These are phyloP conservation scores for Lactifluus subvellereus DNA, from an alignment of 768 basidiomycete genomes.

Conservation along the genomic window DNA sequence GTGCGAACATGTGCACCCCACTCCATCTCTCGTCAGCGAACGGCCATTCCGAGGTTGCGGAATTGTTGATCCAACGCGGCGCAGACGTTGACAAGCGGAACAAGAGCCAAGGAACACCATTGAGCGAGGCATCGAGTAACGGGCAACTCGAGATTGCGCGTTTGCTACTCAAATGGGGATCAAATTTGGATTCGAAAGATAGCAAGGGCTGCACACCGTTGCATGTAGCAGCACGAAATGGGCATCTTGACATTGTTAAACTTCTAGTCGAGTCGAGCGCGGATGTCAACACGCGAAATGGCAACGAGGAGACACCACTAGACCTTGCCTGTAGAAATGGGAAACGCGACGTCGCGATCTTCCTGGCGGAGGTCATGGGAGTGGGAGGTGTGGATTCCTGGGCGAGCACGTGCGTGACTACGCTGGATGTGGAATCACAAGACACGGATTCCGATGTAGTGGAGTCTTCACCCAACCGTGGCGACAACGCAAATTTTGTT, in stretches of 20 bases:
- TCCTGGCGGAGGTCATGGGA: background rate
- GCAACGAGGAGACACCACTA: background rate
- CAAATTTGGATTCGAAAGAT: background rate
- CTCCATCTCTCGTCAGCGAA: background rate
- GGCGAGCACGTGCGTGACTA: background rate
- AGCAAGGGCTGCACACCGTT: background rate
- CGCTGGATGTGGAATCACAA: background rate
- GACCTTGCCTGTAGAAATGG: background rate
- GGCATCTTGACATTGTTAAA: background rate
- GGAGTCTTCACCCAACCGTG: too few species aligned
- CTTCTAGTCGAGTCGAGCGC: background rate
- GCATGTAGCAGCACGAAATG: background rate
- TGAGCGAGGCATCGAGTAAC: background rate
- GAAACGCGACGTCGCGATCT: background rate
- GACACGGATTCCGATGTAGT: background rate
- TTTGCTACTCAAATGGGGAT: background rate
- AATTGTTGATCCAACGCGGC: background rate
- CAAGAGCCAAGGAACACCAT: background rate
- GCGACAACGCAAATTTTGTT: background rate
- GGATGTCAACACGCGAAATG: background rate
- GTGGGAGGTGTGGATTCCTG: too few species aligned
- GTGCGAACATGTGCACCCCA: too few species aligned
- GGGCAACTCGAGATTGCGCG: background rate
- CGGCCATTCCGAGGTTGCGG: background rate
- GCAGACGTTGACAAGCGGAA: background rate